These are phyloP conservation scores for Aspergillus pseudoglaucus DNA, from an alignment of 2,329 filamentous ascomycete species.

Conservation along the genomic window DNA sequence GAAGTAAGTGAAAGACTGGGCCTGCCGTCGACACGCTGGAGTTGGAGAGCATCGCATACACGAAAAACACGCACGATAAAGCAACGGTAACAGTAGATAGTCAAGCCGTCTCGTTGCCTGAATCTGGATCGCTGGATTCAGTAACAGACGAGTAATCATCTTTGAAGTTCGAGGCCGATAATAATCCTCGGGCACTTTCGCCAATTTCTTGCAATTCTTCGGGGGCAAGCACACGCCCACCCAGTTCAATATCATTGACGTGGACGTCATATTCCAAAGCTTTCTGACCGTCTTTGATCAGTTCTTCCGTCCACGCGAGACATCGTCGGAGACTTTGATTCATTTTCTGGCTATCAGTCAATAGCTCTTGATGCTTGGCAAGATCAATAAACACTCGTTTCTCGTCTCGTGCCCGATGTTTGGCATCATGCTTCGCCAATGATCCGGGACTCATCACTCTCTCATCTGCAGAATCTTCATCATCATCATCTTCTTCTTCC, in stretches of 20 bases:
- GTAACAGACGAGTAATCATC: neutral
- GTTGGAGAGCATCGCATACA: neutral
- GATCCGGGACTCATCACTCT: slow-evolving; percentile 29
- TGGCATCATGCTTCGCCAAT: slow-evolving; percentile 35
- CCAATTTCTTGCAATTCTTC: slow-evolving; percentile 52
- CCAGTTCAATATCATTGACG: slow-evolving; percentile 71
- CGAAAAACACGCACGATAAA: neutral
- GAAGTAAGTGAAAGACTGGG: slow-evolving; percentile 1
- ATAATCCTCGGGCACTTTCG: slow-evolving; percentile 25
- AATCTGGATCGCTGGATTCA: neutral
- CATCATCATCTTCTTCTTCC: slow-evolving; percentile 19
- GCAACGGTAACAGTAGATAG: neutral
- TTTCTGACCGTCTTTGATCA: slow-evolving; percentile 83
- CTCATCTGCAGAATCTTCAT: slow-evolving; percentile 35
- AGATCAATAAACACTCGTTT: slow-evolving; percentile 78
- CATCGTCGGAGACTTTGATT: slow-evolving; percentile 91
- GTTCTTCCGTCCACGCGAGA: slow-evolving; percentile 78
- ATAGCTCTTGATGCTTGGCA: slow-evolving; percentile 77
- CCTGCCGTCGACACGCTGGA: slow-evolving; percentile 1
- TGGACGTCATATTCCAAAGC: slow-evolving; percentile 77
- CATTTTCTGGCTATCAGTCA: slow-evolving; percentile 88
- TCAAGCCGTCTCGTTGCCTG: neutral
- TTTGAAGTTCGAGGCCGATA: slow-evolving; percentile 12
- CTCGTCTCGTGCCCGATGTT: slow-evolving; percentile 67
- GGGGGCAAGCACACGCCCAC: slow-evolving; percentile 67